Conservation (phyloP, 805 yeast genomes). For the Saccharomyces kudriavzevii region DNA sequence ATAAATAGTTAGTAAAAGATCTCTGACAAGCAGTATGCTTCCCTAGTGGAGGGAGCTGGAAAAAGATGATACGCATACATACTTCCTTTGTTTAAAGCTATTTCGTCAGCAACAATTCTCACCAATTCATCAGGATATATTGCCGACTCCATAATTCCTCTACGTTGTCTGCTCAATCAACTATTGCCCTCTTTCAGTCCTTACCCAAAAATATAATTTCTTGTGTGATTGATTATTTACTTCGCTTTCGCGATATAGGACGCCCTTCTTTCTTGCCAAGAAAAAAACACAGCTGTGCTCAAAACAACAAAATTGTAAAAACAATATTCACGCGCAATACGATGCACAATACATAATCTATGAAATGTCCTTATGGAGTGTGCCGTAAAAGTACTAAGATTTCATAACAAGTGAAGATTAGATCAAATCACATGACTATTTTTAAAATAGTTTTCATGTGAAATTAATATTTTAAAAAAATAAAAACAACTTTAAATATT, state of each 20-base stretch:
- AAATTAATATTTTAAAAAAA: too few species aligned
- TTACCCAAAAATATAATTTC: background rate
- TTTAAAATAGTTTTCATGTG: too few species aligned
- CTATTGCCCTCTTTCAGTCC: background rate
- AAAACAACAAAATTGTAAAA: too few species aligned
- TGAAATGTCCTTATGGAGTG: too few species aligned
- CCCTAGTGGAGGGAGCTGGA: background rate
- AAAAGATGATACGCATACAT: slow-evolving; percentile 4
- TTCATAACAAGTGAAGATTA: too few species aligned
- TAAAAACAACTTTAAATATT: too few species aligned
- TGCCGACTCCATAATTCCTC: background rate
- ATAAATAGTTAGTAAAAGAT: slow-evolving; percentile 2
- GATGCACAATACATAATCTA: too few species aligned
- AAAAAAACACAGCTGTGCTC: too few species aligned
- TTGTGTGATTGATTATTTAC: background rate
- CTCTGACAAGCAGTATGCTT: background rate
- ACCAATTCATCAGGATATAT: slow-evolving; percentile 29
- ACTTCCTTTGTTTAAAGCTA: slow-evolving; percentile 29
- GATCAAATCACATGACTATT: too few species aligned
- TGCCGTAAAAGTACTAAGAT: too few species aligned
- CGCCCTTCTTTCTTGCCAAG: background rate
- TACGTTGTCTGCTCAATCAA: background rate
- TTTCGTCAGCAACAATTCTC: slow-evolving; percentile 18
- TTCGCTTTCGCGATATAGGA: background rate
- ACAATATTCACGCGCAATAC: too few species aligned